Conservation (phyloP, 164 flowering plant genomes). For the Cinnamomum chago region DNA sequence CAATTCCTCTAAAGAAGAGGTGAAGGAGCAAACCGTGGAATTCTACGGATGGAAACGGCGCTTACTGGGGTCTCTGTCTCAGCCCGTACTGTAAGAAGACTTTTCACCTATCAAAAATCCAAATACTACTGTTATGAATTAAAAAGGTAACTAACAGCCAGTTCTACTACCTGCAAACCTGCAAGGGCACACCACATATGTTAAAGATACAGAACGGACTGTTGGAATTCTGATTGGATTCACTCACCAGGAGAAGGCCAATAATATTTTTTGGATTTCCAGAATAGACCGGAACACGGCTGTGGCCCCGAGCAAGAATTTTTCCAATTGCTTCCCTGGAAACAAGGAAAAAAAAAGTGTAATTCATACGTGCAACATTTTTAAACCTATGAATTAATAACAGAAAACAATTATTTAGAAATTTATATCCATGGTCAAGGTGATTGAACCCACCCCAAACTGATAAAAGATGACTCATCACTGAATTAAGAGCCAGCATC, state of each 20-base stretch:
- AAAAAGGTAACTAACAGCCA: no score
- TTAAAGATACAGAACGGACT: background rate
- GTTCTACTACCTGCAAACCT: background rate
- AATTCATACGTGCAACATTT: background rate
- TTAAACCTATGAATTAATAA: background rate
- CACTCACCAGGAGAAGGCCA: constrained; percentile 73
- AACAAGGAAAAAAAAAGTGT: background rate
- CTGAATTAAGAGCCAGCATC: no score
- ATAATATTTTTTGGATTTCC: constrained; percentile 84
- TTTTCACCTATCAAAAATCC: background rate
- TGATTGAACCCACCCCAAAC: background rate
- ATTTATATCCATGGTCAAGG: background rate
- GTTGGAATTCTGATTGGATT: background rate
- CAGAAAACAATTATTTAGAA: background rate
- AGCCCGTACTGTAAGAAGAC: background rate
- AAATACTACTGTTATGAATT: background rate
- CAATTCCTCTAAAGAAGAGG: background rate
- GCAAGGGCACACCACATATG: background rate
- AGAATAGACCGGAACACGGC: constrained; percentile 88
- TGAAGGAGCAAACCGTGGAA: constrained; percentile 1
- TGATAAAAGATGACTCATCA: no score
- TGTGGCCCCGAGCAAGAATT: constrained; percentile 68
- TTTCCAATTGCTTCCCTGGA: constrained; percentile 28
- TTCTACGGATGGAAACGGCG: background rate
- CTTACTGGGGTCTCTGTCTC: background rate